These are phyloP conservation scores for Xylaria flabelliformis DNA, from an alignment of 495 filamentous ascomycete species.

Conservation along the genomic window DNA sequence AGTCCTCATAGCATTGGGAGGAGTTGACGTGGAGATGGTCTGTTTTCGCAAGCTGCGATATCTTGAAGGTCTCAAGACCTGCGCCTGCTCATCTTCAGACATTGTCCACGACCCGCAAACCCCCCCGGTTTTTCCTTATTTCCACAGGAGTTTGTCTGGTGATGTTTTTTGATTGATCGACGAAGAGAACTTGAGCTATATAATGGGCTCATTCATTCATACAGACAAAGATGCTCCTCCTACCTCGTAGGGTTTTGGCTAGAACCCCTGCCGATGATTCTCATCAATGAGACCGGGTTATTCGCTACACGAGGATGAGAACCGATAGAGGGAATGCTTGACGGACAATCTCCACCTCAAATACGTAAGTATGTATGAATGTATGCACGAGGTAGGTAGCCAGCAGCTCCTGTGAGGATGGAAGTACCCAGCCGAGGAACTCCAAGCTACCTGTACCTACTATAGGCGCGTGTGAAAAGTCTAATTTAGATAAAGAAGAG, in stretches of 20 bases:
- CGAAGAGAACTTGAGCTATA: not conserved
- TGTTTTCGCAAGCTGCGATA: constrained; percentile 29
- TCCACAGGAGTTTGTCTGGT: not conserved
- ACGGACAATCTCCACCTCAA: not conserved
- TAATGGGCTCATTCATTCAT: not conserved
- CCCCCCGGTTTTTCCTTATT: not conserved
- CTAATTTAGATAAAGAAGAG: not conserved
- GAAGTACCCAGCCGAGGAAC: not conserved
- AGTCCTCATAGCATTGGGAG: not conserved
- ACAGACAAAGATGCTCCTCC: not conserved
- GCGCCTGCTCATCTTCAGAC: constrained; percentile 26
- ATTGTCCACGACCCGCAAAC: constrained; percentile 6
- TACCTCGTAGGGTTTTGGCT: not conserved
- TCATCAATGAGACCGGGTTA: constrained; percentile 6
- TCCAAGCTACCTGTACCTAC: not conserved
- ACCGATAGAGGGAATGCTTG: not conserved
- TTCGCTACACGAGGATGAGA: not conserved
- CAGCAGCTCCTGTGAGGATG: too few relatives aligned
- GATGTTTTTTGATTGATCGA: not conserved
- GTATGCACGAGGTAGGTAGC: not conserved
- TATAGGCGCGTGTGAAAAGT: not conserved
- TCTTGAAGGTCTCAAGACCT: constrained; percentile 18
- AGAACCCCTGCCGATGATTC: not conserved
- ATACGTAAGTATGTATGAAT: not conserved
- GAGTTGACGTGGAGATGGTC: not conserved